Percentiles rank a stretch among this genome's conserved stretches.
Evolutionary conservation across 345 rosid genomes (phyloP).

Genomic region (Mangifera indica): DNA sequence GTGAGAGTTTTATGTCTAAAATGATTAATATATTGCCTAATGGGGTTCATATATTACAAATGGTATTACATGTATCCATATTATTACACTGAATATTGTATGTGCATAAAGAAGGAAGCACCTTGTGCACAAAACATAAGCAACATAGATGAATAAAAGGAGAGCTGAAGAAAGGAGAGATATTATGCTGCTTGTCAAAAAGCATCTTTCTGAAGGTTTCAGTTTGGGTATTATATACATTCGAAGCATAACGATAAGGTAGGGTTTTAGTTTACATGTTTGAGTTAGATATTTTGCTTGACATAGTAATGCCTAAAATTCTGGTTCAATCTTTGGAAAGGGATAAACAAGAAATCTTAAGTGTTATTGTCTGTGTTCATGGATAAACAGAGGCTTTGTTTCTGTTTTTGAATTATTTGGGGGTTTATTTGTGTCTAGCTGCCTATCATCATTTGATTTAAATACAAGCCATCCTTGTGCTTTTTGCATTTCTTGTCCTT

Average conservation of each 20-base stretch:
- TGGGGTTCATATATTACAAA: no score
- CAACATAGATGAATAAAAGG: background rate
- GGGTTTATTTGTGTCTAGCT: background rate
- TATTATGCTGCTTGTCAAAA: no score
- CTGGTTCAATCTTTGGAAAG: background rate
- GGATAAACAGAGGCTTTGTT: background rate
- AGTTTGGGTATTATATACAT: background rate
- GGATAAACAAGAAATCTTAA: background rate
- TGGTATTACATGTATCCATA: no score
- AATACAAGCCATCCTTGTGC: background rate
- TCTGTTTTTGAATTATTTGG: background rate
- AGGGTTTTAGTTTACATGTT: background rate
- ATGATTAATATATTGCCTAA: no score
- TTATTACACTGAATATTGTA: no score
- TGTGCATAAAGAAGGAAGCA: no score
- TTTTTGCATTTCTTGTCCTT: background rate
- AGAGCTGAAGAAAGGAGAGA: background rate
- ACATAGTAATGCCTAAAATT: background rate
- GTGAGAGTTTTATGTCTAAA: no score
- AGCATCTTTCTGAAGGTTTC: background rate
- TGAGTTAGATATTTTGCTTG: background rate
- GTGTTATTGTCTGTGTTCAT: background rate
- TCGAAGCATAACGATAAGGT: background rate
- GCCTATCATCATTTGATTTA: background rate
- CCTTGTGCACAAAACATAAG: background rate